These are phyloP conservation scores for Pochonia chlamydosporia DNA, from an alignment of 2,329 filamentous ascomycete species.

Conservation along the genomic window DNA sequence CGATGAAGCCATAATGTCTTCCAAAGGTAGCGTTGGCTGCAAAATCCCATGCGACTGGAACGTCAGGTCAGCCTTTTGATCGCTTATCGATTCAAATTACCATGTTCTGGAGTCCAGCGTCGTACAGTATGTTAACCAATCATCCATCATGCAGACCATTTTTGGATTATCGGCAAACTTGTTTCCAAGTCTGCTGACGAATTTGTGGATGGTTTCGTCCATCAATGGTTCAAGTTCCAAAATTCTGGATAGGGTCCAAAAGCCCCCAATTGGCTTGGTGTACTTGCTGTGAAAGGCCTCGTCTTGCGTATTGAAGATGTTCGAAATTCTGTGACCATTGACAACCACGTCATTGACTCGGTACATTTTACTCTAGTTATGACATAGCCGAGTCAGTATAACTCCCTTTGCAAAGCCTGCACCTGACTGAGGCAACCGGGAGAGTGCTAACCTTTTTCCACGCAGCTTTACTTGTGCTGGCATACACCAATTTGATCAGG, in stretches of 20 bases:
- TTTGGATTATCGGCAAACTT: slow-evolving; percentile 9
- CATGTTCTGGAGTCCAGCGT: background rate
- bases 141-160: slow-evolving; percentile 12
- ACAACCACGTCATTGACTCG: slow-evolving; percentile 12
- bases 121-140: slow-evolving; percentile 14
- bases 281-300: slow-evolving; percentile 12
- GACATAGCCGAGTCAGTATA: background rate
- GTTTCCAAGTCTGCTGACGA: slow-evolving; percentile 7
- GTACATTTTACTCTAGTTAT: slow-evolving; percentile 13
- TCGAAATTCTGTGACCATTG: slow-evolving; percentile 12
- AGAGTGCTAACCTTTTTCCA: slow-evolving; percentile 13
- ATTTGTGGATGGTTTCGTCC: slow-evolving; percentile 11
- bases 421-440: too few relatives aligned
- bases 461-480: slow-evolving; percentile 9
- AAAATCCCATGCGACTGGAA: slow-evolving; percentile 31
- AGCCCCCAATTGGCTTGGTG: slow-evolving; percentile 10
- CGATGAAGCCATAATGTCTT: slow-evolving; percentile 34
- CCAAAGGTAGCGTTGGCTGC: slow-evolving; percentile 34
- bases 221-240: slow-evolving; percentile 13
- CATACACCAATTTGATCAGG: slow-evolving; percentile 14
- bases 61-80: background rate
- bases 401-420: too few relatives aligned
- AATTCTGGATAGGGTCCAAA: slow-evolving; percentile 12
- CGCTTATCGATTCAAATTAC: background rate
- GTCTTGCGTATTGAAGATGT: slow-evolving; percentile 16